Percentiles rank a stretch among this genome's conserved stretches.
Evolutionary conservation across 208 protist genomes (phyloP).

Genomic region (Chromosphaera perkinsii): DNA sequence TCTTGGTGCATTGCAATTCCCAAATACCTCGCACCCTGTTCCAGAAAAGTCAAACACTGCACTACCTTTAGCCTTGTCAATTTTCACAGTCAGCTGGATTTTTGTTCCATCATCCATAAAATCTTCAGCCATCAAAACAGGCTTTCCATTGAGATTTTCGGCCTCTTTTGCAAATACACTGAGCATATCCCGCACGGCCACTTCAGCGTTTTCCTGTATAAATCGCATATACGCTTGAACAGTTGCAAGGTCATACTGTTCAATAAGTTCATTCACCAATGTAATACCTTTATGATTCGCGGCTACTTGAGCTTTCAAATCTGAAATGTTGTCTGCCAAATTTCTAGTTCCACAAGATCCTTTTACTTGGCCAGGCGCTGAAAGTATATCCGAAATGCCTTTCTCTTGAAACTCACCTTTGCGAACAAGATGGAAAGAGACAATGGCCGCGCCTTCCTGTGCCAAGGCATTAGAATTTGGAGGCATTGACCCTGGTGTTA

Average conservation of each 20-base stretch:
- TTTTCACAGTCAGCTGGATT: slow-evolving; percentile 66
- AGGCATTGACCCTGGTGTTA: slow-evolving; percentile 79
- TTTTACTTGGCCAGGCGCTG: slow-evolving; percentile 48
- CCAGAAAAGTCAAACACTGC: slow-evolving; percentile 86
- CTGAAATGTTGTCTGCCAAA: slow-evolving; percentile 79
- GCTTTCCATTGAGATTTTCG: slow-evolving; percentile 24
- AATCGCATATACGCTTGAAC: slow-evolving; percentile 89
- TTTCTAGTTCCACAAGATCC: slow-evolving; percentile 59
- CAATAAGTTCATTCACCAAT: slow-evolving; percentile 75
- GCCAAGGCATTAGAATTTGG: slow-evolving; percentile 79
- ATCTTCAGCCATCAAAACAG: slow-evolving; percentile 56
- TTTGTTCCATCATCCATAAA: slow-evolving; percentile 87
- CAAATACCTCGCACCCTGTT: slow-evolving; percentile 73
- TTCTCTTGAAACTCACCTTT: slow-evolving; percentile 74
- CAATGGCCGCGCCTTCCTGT: slow-evolving; percentile 79
- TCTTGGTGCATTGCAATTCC: slow-evolving; percentile 78
- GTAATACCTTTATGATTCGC: slow-evolving; percentile 73
- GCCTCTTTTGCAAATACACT: slow-evolving; percentile 32
- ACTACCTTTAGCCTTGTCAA: slow-evolving; percentile 60
- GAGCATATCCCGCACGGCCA: slow-evolving; percentile 77
- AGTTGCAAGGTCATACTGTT: slow-evolving; percentile 66
- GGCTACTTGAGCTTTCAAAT: slow-evolving; percentile 79
- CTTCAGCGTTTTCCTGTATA: slow-evolving; percentile 77
- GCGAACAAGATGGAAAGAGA: slow-evolving; percentile 79
- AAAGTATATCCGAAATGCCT: slow-evolving; percentile 70